Base-by-base conservation (phyloP, 1,139 yeast genomes). In the Scheffersomyces titani region DNA sequence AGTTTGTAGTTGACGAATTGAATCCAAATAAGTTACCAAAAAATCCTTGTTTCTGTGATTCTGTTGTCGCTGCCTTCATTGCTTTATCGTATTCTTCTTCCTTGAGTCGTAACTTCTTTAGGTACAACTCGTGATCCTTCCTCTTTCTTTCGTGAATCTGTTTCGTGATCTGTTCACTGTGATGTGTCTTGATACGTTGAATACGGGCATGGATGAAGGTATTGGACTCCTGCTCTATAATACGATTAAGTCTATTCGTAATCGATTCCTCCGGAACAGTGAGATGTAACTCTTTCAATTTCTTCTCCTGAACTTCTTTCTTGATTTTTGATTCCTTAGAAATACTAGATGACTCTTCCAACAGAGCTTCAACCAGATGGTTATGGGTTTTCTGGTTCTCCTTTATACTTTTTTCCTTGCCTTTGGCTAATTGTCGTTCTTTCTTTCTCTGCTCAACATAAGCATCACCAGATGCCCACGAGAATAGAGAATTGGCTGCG, bases 381-480 rank as follows among this genome's bases (percentile, higher is more conserved):
- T n/a, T 47, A 47, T 19, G n/a, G 21, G 19, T 52, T 21, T 59
- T 60, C 49, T 50, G 52, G n/a, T 52, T 53, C 51, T n/a, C 9
- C 2, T 24, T 24, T 44, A 16, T 44, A 13, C 11, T 49, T 45
- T 46, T 46, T 36, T 52, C 51, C 9, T 51, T 54, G 22, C 49
- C 51, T 9, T 30, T 30, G n/a, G 52, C 49, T 11, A 45, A 30
- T 58, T 60, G 67, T 16, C 74, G 60, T 58, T 75, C 77, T 47
- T 65, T 63, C 59, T 73, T 74, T 48, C 81, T 64, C 1, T 73
- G 70, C 40, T 69, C 71, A 11, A 78, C 71, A 57, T 77, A 77
- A 9, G 75, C 70, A 55, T 79, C 83, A 20, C 77, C 74, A 0
- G 83, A 77, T 6, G 82, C 76, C 84, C 84, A 80, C 52, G 74